Percentiles rank a stretch among this genome's conserved stretches.
Conservation (phyloP, 2,329 filamentous ascomycete genomes). For the Tolypocladium nubicola region DNA sequence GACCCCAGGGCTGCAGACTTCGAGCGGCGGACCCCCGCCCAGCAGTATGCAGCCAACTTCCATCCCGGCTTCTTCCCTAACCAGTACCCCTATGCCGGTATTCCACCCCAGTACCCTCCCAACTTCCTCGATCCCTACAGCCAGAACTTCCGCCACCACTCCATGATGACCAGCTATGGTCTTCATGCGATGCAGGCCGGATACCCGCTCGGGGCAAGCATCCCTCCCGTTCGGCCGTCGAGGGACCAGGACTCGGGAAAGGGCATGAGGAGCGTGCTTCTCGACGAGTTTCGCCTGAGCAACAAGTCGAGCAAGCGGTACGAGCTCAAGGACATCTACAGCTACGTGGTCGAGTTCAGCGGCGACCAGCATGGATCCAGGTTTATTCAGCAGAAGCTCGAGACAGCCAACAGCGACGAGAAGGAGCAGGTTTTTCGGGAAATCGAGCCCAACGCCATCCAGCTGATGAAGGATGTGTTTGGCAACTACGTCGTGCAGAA, state of each 20-base stretch:
- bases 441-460: slow-evolving; percentile 72
- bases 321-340: slow-evolving; percentile 82
- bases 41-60: slow-evolving; percentile 19
- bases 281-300: slow-evolving; percentile 72
- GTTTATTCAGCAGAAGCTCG: slow-evolving; percentile 89
- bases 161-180: slow-evolving; percentile 20
- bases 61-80: slow-evolving; percentile 18
- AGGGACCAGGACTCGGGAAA: slow-evolving; percentile 49
- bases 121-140: slow-evolving; percentile 27
- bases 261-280: slow-evolving; percentile 56
- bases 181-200: slow-evolving; percentile 21
- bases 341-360: slow-evolving; percentile 84
- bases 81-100: slow-evolving; percentile 17
- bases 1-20: slow-evolving; percentile 24
- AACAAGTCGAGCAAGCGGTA: slow-evolving; percentile 63
- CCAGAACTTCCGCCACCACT: slow-evolving; percentile 23
- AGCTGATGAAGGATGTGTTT: slow-evolving; percentile 92
- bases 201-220: slow-evolving; percentile 15
- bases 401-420: slow-evolving; percentile 88
- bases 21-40: slow-evolving; percentile 25
- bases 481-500: slow-evolving; percentile 99
- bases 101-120: slow-evolving; percentile 22
- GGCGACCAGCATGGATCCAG: slow-evolving; percentile 93
- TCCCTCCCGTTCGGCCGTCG: slow-evolving; percentile 23
- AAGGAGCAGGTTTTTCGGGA: slow-evolving; percentile 86